These are phyloP conservation scores for Musa itinerans DNA, from an alignment of 176 grass and related monocot species.

Conservation along the genomic window DNA sequence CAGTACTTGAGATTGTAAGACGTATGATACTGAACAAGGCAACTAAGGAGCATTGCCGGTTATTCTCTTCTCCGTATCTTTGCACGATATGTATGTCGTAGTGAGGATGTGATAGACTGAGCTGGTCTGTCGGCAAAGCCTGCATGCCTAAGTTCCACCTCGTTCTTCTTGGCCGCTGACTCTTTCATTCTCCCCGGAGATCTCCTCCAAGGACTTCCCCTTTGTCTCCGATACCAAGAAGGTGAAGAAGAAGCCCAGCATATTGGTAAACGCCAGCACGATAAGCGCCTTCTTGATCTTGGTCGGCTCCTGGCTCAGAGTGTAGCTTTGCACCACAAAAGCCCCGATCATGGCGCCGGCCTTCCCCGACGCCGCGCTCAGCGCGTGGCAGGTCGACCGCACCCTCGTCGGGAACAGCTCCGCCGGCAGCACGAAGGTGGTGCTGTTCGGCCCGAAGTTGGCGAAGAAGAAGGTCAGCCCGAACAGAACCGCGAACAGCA, in stretches of 20 bases:
- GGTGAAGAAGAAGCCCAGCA: slow-evolving; percentile 31
- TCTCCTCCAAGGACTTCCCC: slow-evolving; percentile 31
- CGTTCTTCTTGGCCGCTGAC: too few species aligned
- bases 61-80: too few species aligned
- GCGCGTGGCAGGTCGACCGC: slow-evolving; percentile 36
- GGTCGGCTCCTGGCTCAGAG: not conserved
- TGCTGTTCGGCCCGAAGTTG: slow-evolving; percentile 46
- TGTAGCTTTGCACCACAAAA: slow-evolving; percentile 16
- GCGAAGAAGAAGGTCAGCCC: slow-evolving; percentile 46
- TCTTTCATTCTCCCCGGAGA: slow-evolving; percentile 34
- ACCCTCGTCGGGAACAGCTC: slow-evolving; percentile 39
- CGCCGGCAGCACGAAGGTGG: slow-evolving; percentile 42
- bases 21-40: too few species aligned
- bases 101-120: too few species aligned
- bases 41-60: too few species aligned
- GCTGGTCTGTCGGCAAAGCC: too few species aligned
- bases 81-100: too few species aligned
- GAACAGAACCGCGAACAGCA: slow-evolving; percentile 26
- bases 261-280: slow-evolving; percentile 17
- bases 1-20: too few species aligned
- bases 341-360: slow-evolving; percentile 23
- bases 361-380: slow-evolving; percentile 27
- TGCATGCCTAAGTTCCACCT: too few species aligned
- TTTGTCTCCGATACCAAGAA: slow-evolving; percentile 29
- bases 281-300: slow-evolving; percentile 10